Percentiles rank a stretch among this genome's conserved stretches.
Evolutionary conservation across 495 filamentous ascomycete genomes (phyloP).

Genomic region (Cladorrhinum samala): DNA sequence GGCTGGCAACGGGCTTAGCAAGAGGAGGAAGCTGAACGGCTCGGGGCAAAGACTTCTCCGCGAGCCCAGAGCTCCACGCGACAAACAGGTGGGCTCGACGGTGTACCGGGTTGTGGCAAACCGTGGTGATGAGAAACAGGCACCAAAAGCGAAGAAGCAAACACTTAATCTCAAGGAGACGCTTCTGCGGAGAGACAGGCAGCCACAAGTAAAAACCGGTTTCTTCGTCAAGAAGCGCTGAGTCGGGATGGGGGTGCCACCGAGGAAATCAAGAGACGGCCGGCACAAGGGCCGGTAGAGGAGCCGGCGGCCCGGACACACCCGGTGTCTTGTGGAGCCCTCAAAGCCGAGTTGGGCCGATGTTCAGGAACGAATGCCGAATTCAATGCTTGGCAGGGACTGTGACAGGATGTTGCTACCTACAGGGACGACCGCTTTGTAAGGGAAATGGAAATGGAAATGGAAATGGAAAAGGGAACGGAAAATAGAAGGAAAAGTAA

Average conservation of each 20-base stretch:
- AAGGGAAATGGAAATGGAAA: not conserved
- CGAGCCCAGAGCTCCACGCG: constrained; percentile 27
- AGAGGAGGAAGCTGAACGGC: constrained; percentile 32
- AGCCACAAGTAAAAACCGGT: constrained; percentile 23
- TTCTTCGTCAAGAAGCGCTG: constrained; percentile 35
- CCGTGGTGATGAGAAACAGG: constrained; percentile 26
- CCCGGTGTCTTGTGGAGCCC: constrained; percentile 7
- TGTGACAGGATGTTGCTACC: not conserved
- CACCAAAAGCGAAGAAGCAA: constrained; percentile 34
- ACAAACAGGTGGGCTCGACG: constrained; percentile 35
- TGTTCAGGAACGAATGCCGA: not conserved
- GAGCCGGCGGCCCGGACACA: constrained; percentile 7
- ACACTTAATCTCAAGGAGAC: constrained; percentile 27
- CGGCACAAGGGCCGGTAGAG: not conserved
- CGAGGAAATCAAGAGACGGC: not conserved
- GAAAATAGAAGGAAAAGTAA: no score
- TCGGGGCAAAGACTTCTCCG: constrained; percentile 19
- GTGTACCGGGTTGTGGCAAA: constrained; percentile 36
- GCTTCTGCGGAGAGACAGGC: constrained; percentile 31
- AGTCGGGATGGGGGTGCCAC: not conserved
- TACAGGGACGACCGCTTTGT: not conserved
- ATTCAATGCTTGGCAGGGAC: not conserved
- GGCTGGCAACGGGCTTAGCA: constrained; percentile 17
- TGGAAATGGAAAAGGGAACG: not conserved
- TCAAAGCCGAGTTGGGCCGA: constrained; percentile 8